Percentiles rank a stretch among this genome's conserved stretches.
Evolutionary conservation across 129 eudicot genomes (phyloP).

Genomic region (Pittosporum tobira): DNA sequence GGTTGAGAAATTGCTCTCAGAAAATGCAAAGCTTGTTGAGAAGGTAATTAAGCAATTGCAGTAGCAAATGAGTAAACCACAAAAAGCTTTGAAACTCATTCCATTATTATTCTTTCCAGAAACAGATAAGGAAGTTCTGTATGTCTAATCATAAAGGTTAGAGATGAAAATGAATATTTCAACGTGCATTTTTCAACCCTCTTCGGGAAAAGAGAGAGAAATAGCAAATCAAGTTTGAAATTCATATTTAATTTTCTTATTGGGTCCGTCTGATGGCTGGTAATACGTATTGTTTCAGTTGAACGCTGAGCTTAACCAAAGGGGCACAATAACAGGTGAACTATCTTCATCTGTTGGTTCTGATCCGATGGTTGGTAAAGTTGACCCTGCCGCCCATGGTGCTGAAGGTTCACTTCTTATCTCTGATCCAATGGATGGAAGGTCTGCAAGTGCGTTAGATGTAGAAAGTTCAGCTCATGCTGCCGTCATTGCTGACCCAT

Average conservation of each 20-base stretch:
- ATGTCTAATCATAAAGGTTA: too few species aligned
- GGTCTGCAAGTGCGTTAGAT: slow-evolving; percentile 10
- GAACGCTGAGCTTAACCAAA: slow-evolving; percentile 41
- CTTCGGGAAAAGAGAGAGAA: too few species aligned
- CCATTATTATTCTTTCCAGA: too few species aligned
- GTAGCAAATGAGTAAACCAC: not conserved
- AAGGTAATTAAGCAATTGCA: slow-evolving; percentile 43
- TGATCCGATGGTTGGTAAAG: slow-evolving; percentile 5
- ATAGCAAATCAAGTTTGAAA: not conserved
- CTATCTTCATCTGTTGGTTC: slow-evolving; percentile 18
- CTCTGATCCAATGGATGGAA: slow-evolving; percentile 13
- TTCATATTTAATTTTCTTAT: not conserved
- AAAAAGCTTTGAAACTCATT: not conserved
- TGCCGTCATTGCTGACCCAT: slow-evolving; percentile 10
- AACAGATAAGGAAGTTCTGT: too few species aligned
- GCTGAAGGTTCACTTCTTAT: slow-evolving; percentile 4
- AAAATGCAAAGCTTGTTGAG: slow-evolving; percentile 59
- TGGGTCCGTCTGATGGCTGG: slow-evolving; percentile 4
- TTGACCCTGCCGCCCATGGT: slow-evolving; percentile 4
- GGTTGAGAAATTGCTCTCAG: slow-evolving; percentile 54
- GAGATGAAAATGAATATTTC: too few species aligned
- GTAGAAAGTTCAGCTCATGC: slow-evolving; percentile 14
- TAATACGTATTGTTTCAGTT: slow-evolving; percentile 36
- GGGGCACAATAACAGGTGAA: slow-evolving; percentile 16
- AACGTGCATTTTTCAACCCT: too few species aligned